phyloP scores from a whole-genome alignment of 139 green algal species.

The Volvox africanus region DNA sequence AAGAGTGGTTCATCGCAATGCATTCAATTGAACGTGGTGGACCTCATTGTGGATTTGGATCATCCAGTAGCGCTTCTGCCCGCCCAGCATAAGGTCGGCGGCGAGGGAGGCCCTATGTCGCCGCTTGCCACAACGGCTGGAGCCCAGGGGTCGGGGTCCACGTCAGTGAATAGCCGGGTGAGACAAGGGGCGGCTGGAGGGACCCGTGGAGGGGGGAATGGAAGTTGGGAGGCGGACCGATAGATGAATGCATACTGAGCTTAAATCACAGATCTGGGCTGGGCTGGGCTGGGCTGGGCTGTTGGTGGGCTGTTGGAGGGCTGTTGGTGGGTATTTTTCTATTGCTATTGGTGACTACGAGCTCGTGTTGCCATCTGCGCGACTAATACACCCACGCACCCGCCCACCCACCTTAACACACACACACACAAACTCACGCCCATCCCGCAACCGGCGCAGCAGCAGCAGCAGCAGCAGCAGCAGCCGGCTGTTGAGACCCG shows the following conservation, averaged over 20 bases:
- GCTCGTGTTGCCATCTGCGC: too few species aligned
- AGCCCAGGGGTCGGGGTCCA: too few species aligned
- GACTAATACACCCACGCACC: not conserved
- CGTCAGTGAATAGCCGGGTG: not conserved
- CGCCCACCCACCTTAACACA: not conserved
- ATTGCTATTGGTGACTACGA: too few species aligned
- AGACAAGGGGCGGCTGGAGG: not conserved
- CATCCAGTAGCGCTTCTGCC: constrained; percentile 18
- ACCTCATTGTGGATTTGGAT: constrained; percentile 32
- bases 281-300: too few species aligned
- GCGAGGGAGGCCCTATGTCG: not conserved
- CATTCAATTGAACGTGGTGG: too few species aligned
- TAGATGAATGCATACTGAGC: too few species aligned
- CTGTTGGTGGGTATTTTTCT: too few species aligned
- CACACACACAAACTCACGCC: not conserved
- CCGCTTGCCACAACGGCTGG: not conserved
- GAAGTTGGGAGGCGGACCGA: not conserved
- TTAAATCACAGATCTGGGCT: too few species aligned
- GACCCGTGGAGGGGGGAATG: too few species aligned
- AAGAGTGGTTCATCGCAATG: too few species aligned
- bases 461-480: not conserved
- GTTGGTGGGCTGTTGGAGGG: too few species aligned
- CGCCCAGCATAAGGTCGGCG: not conserved
- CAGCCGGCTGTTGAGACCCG: not conserved
- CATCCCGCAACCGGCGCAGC: not conserved